Conservation (phyloP, 805 yeast genomes). For the Candida koratica region DNA sequence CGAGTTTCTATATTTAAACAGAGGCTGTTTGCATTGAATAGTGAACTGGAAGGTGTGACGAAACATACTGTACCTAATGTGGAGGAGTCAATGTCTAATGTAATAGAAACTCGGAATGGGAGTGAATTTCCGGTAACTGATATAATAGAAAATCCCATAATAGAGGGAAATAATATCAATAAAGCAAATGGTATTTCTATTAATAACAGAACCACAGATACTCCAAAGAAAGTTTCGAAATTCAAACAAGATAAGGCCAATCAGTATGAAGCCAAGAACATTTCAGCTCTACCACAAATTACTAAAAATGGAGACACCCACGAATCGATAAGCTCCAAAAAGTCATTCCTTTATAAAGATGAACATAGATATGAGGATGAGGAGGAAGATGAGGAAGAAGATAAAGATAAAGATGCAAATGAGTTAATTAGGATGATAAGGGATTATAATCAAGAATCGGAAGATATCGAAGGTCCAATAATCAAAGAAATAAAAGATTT, state of each 20-base stretch:
- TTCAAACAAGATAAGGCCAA: background rate
- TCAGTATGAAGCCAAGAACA: background rate
- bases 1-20: conserved; percentile 19
- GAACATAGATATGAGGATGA: background rate
- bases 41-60: background rate
- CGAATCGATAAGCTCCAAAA: background rate
- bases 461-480: conserved; percentile 57
- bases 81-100: conserved; percentile 6
- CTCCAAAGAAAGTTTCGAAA: conserved; percentile 8
- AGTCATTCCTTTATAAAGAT: background rate
- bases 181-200: conserved; percentile 4
- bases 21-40: background rate
- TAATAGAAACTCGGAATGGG: conserved; percentile 5
- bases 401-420: conserved; percentile 3
- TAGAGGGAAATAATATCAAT: conserved; percentile 13
- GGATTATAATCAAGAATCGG: conserved; percentile 19
- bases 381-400: background rate
- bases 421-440: conserved; percentile 11
- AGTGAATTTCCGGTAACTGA: background rate
- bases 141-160: conserved; percentile 6
- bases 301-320: background rate
- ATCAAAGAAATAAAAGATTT: conserved; percentile 54
- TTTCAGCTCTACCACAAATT: background rate
- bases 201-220: background rate
- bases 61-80: background rate